These are phyloP conservation scores for Onygenales sp. DNA, from an alignment of 2,329 filamentous ascomycete genomes.

Conservation along the genomic window DNA sequence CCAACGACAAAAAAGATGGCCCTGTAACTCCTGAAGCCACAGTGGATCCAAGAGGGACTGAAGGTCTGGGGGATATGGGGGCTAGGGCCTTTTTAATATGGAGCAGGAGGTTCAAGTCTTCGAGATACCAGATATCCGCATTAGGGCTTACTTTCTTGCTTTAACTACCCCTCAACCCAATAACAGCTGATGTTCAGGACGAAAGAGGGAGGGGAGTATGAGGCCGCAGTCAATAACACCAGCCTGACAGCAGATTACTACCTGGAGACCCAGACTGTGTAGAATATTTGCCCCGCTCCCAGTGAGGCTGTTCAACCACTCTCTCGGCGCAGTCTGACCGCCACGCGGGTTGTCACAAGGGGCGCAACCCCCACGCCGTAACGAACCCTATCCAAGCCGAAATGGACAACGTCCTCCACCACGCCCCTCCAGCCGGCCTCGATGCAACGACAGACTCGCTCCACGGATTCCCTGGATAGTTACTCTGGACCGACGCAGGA, in stretches of 20 bases:
- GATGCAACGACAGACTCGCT: not conserved
- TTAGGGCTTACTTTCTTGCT: too few relatives aligned
- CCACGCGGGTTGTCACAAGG: not conserved
- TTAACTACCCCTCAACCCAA: too few relatives aligned
- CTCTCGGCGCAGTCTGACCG: not conserved
- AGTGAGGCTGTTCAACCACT: not conserved
- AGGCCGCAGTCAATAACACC: not conserved
- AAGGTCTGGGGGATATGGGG: too few relatives aligned
- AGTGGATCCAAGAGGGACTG: too few relatives aligned
- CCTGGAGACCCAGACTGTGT: not conserved
- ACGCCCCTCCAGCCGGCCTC: not conserved
- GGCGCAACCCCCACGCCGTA: not conserved
- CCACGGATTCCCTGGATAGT: not conserved
- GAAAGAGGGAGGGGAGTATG: too few relatives aligned
- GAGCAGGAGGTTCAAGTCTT: too few relatives aligned
- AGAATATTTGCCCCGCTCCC: not conserved
- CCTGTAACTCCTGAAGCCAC: too few relatives aligned
- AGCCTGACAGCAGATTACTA: not conserved
- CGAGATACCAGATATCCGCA: too few relatives aligned
- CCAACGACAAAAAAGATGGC: too few relatives aligned
- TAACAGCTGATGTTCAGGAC: too few relatives aligned
- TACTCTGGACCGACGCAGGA: not conserved
- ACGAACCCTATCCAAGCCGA: not conserved
- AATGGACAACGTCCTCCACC: not conserved
- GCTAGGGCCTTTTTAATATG: too few relatives aligned